Conservation (phyloP, 257 asterid genomes). For the Linaria vulgaris region DNA sequence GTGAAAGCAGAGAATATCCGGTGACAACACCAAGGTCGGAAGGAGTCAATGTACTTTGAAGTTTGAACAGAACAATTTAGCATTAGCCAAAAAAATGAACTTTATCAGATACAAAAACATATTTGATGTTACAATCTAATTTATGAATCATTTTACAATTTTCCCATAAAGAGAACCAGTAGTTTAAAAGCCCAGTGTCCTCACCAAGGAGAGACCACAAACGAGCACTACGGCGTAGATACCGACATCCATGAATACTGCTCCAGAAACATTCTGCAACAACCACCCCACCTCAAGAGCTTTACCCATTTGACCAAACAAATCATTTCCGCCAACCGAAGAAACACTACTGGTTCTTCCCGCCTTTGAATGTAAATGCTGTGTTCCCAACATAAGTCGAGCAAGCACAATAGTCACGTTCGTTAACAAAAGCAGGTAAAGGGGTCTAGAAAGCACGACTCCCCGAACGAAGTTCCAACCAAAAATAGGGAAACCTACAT, state of each 20-base stretch:
- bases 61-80: too few species aligned
- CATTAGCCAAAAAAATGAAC: too few species aligned
- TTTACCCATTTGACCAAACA: conserved; percentile 57
- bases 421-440: conserved; percentile 64
- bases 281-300: conserved; percentile 56
- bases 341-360: conserved; percentile 33
- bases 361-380: conserved; percentile 23
- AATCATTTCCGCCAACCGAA: conserved; percentile 34
- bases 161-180: background rate
- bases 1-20: background rate
- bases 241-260: conserved; percentile 70
- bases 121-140: too few species aligned
- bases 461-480: conserved; percentile 39
- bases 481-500: conserved; percentile 48
- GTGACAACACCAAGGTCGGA: too few species aligned
- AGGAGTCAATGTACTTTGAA: too few species aligned
- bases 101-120: too few species aligned
- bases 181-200: conserved; percentile 36
- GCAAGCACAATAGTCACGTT: conserved; percentile 57
- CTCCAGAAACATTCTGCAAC: conserved; percentile 47
- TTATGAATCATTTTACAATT: background rate
- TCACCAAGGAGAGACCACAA: conserved; percentile 43
- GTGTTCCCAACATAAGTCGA: conserved; percentile 35
- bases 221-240: conserved; percentile 59
- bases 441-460: conserved; percentile 51